Evolutionary conservation across 495 filamentous ascomycete genomes (phyloP).

Genomic region (Zalerion maritima): DNA sequence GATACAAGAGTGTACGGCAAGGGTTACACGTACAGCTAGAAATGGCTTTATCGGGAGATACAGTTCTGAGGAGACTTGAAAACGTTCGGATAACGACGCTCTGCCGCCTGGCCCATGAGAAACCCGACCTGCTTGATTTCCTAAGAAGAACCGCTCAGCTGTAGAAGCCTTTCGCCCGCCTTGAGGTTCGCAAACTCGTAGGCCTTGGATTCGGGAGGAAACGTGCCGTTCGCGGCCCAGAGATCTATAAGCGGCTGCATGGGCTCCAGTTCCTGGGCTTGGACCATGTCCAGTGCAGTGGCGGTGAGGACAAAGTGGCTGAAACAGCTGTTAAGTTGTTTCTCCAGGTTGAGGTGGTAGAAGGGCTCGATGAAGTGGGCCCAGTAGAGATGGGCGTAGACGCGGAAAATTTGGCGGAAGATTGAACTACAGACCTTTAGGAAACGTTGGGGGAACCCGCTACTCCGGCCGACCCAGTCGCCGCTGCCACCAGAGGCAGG

Average conservation of each 20-base stretch:
- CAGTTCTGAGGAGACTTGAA: too few species aligned
- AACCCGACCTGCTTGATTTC: too few species aligned
- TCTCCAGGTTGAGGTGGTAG: constrained; percentile 69
- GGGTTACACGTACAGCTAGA: too few species aligned
- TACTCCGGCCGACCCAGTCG: constrained; percentile 76
- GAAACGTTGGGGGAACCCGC: constrained; percentile 77
- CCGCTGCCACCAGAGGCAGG: constrained; percentile 42
- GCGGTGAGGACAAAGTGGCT: constrained; percentile 84
- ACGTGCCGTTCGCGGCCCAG: constrained; percentile 71
- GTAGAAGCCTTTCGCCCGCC: constrained; percentile 13
- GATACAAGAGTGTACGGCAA: too few species aligned
- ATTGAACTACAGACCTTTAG: constrained; percentile 76
- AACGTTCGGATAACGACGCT: too few species aligned
- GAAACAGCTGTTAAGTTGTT: constrained; percentile 89
- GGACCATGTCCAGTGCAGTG: constrained; percentile 67
- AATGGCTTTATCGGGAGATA: too few species aligned
- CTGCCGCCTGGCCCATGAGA: too few species aligned
- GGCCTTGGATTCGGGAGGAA: constrained; percentile 54
- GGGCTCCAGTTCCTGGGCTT: constrained; percentile 74
- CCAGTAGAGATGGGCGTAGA: constrained; percentile 85
- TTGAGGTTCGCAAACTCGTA: constrained; percentile 38
- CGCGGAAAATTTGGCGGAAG: constrained; percentile 94
- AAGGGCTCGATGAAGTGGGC: constrained; percentile 69
- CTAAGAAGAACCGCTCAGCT: too few species aligned
- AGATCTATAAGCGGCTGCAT: constrained; percentile 88